Base-by-base conservation (phyloP, 352 stramenopile species). In the Phytophthora hybrid region DNA sequence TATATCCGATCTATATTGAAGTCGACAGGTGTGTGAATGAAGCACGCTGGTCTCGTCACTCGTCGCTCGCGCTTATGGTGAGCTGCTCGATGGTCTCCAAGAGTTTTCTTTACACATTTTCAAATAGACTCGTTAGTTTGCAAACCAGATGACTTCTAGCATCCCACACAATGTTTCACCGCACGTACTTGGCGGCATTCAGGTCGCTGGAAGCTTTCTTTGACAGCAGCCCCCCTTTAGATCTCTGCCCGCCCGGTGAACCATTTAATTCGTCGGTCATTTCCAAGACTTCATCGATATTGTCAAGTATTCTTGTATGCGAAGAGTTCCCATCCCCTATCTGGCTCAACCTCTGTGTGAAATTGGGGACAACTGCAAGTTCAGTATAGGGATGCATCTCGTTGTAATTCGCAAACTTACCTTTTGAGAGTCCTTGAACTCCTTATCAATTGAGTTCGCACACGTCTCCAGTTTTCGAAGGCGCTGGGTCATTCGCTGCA, bases 391-490 rank as follows among this genome's bases (percentile, higher is more conserved):
- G 37, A 55, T 32, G 19, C 21, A 8, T 19, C 21, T 32, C 39
- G 8, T 55, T 29, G 49, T 31, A 32, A 32, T 19, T 11, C 4
- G 11, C 26, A 49, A 67, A 75, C 73, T 58, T 74, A 85, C 78
- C 60, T 86, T 74, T 51, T 86, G 77, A 0, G 82, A 83, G 31
- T 69, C 55, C 57, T 84, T 88, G 16, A 91, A 93, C 16, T 91
- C 80, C 1, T 90, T 71, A 34, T 91, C 83, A 9, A 93, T 89
- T 18, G 79, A 74, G 37, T 83, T 71, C 1, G 85, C 85, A 47
- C 71, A 84, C 13, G 63, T 77, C 52, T 93, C 83, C 31, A 93
- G 78, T 23, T 76, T 78, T 16, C 53, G 44, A 23, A 92, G 67
- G 10, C 83, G 84, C n/a, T 74, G 68, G 32, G 77, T 87, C 71